Conservation (phyloP, 148 eudicot genomes). For the Vaccinium darrowii region DNA sequence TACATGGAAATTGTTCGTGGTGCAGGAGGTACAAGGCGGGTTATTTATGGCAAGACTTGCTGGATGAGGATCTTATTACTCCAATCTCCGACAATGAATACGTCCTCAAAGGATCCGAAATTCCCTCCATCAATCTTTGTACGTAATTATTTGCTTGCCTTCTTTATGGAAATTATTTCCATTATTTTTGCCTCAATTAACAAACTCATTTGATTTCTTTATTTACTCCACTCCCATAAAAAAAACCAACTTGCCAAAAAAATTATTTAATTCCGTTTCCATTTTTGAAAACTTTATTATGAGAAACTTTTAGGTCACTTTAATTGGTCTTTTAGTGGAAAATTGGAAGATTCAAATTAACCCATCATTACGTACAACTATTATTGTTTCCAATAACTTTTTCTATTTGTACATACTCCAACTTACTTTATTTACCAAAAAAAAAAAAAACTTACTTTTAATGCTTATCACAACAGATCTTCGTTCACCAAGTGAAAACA, state of each 20-base stretch:
- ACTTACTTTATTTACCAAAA: background rate
- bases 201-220: background rate
- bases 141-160: background rate
- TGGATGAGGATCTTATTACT: conserved; percentile 53
- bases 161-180: background rate
- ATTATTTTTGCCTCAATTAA: background rate
- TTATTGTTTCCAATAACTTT: background rate
- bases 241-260: too few species aligned
- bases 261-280: too few species aligned
- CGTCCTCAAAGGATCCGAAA: conserved; percentile 56
- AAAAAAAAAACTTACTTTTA: background rate
- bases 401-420: background rate
- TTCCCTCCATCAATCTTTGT: conserved; percentile 17
- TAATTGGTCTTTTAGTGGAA: too few species aligned
- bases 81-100: conserved; percentile 52
- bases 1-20: background rate
- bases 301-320: too few species aligned
- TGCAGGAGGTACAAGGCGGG: conserved; percentile 50
- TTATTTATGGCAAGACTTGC: conserved; percentile 53
- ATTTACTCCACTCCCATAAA: too few species aligned
- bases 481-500: conserved; percentile 14
- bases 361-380: too few species aligned
- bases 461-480: conserved; percentile 14
- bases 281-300: too few species aligned
- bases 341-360: too few species aligned